Conservation (phyloP, 78 protist species). For the Anaeramoeba flamelloides region DNA sequence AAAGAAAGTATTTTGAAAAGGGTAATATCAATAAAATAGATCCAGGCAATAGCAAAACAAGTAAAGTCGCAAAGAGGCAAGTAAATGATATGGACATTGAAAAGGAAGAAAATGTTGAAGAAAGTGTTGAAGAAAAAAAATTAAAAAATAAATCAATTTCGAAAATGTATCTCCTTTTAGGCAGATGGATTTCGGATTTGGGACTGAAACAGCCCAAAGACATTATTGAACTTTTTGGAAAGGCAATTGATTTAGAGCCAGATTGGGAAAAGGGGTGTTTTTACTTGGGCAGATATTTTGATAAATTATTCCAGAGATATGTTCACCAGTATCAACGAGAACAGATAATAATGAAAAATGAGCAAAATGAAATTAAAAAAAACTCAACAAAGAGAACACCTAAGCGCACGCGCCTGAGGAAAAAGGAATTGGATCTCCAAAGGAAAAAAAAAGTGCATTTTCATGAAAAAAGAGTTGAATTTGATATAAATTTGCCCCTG, state of each 20-base stretch:
- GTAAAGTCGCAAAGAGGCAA: too few relatives aligned
- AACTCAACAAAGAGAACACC: slow-evolving; percentile 3
- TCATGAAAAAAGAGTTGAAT: not conserved
- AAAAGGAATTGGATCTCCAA: not conserved
- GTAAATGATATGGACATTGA: too few relatives aligned
- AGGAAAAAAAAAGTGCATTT: not conserved
- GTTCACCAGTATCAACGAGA: too few relatives aligned
- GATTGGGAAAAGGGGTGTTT: slow-evolving; percentile 48
- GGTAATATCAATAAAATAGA: too few relatives aligned
- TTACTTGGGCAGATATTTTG: slow-evolving; percentile 33
- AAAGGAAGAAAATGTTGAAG: too few relatives aligned
- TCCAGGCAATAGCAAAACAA: too few relatives aligned
- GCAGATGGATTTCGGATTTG: slow-evolving; percentile 12
- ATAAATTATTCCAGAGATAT: slow-evolving; percentile 5
- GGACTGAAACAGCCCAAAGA: not conserved
- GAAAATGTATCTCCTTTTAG: too few relatives aligned
- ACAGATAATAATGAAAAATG: too few relatives aligned
- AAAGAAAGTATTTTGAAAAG: too few relatives aligned
- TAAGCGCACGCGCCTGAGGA: slow-evolving; percentile 6
- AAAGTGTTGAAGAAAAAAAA: too few relatives aligned
- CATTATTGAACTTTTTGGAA: not conserved
- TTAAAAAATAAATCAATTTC: too few relatives aligned
- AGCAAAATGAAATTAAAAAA: too few relatives aligned
- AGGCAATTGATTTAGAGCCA: not conserved
- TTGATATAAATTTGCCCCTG: not conserved